Conservation (phyloP, 2,329 filamentous ascomycete genomes). For the Davidsoniella virescens region DNA sequence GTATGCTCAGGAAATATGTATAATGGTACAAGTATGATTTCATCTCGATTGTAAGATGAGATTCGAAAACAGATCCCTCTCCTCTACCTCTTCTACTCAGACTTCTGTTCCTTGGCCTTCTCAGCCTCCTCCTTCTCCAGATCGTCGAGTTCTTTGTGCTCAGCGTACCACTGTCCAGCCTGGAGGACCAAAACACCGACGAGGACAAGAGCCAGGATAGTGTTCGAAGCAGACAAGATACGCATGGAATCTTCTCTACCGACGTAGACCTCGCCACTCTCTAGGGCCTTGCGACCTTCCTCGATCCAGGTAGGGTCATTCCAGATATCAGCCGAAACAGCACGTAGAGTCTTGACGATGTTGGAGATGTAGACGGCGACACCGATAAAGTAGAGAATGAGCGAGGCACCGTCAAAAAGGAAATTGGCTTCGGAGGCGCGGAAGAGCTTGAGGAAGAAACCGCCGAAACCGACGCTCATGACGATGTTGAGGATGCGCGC, state of each 20-base stretch:
- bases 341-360: slow-evolving; percentile 83
- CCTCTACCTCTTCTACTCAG: slow-evolving; percentile 3
- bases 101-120: slow-evolving; percentile 15
- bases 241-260: slow-evolving; percentile 77
- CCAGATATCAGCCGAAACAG: slow-evolving; percentile 59
- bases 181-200: slow-evolving; percentile 86
- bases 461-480: slow-evolving; percentile 70
- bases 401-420: slow-evolving; percentile 75
- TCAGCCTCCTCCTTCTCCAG: slow-evolving; percentile 33
- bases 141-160: slow-evolving; percentile 81
- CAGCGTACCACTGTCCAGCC: slow-evolving; percentile 96
- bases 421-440: slow-evolving; percentile 85
- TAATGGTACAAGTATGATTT: no score
- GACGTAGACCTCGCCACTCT: slow-evolving; percentile 49
- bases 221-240: slow-evolving; percentile 87
- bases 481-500: slow-evolving; percentile 87
- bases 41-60: no score
- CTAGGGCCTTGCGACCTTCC: slow-evolving; percentile 24
- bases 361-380: slow-evolving; percentile 90
- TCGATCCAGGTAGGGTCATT: slow-evolving; percentile 24
- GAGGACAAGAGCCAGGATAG: slow-evolving; percentile 81
- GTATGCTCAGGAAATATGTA: no score
- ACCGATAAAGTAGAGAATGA: slow-evolving; percentile 71
- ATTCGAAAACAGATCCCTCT: neutral
- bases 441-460: slow-evolving; percentile 91